phyloP scores from a whole-genome alignment of 2,329 filamentous ascomycete species.

The Penicillium glabrum region DNA sequence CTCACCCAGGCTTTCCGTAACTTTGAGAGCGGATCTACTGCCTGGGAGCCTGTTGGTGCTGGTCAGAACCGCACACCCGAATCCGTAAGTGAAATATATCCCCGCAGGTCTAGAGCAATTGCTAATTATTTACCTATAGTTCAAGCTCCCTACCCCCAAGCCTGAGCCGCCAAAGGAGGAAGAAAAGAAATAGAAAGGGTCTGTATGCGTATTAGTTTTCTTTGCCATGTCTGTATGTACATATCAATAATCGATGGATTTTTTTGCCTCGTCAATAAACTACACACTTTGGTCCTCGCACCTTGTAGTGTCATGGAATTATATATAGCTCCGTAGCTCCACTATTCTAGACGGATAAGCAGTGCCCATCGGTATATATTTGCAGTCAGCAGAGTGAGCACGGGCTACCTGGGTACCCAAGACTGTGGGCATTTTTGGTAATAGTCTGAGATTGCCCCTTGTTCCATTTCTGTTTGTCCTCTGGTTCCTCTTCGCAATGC shows the following conservation, averaged over 20 bases:
- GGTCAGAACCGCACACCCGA: conserved; percentile 80
- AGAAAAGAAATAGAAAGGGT: conserved; percentile 75
- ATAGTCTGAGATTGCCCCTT: neutral
- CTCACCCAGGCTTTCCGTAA: conserved; percentile 98
- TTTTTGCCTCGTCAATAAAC: neutral
- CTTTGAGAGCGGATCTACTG: conserved; percentile 83
- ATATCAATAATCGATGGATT: conserved; percentile 29
- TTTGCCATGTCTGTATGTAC: conserved; percentile 42
- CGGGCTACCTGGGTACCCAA: neutral
- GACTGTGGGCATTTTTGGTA: neutral
- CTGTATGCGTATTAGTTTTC: conserved; percentile 38
- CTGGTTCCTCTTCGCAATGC: neutral
- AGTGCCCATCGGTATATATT: too few relatives aligned
- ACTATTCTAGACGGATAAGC: neutral
- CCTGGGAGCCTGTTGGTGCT: conserved; percentile 68
- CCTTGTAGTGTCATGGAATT: neutral
- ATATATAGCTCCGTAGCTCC: neutral
- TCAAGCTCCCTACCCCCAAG: conserved; percentile 94
- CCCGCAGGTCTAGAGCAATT: neutral
- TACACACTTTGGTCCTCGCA: neutral
- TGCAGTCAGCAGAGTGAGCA: neutral
- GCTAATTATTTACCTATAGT: conserved; percentile 47
- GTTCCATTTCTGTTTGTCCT: too few relatives aligned
- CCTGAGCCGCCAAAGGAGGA: conserved; percentile 89
- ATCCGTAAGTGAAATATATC: conserved; percentile 42